Evolutionary conservation across 1,284 basidiomycete species (phyloP).

Genomic region (Cutaneotrichosporon spelunceum): DNA sequence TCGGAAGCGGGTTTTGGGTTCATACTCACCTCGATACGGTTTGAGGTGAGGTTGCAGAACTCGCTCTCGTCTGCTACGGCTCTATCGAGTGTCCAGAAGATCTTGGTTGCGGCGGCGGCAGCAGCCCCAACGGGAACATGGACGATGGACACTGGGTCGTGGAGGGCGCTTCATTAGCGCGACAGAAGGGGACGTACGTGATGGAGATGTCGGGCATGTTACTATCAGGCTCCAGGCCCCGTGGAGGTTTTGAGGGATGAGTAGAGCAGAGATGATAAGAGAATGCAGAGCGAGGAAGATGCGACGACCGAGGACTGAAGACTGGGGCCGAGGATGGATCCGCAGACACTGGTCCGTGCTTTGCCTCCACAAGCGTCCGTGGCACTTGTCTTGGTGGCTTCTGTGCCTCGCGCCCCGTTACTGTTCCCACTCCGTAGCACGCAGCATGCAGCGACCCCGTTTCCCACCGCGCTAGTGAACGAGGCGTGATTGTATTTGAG

Average conservation of each 20-base stretch:
- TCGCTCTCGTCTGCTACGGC: constrained; percentile 30
- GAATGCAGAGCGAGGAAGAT: background rate
- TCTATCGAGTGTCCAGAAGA: constrained; percentile 45
- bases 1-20: no score
- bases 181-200: background rate
- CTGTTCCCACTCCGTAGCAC: background rate
- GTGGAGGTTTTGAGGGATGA: background rate
- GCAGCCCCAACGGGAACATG: constrained; percentile 39
- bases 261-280: background rate
- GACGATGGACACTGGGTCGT: constrained; percentile 40
- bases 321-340: background rate
- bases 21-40: constrained; percentile 39
- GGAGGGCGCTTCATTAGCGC: constrained; percentile 29
- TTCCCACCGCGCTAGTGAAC: background rate
- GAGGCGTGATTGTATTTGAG: background rate
- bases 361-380: background rate
- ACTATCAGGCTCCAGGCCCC: no score
- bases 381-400: background rate
- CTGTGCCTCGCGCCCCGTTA: background rate
- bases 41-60: constrained; percentile 47
- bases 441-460: no score
- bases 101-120: constrained; percentile 26
- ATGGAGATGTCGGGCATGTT: constrained; percentile 4
- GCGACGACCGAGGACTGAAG: no score
- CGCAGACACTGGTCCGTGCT: background rate